These are phyloP conservation scores for Dryadomyces sulphureus DNA, from an alignment of 2,329 filamentous ascomycete genomes.

Conservation along the genomic window DNA sequence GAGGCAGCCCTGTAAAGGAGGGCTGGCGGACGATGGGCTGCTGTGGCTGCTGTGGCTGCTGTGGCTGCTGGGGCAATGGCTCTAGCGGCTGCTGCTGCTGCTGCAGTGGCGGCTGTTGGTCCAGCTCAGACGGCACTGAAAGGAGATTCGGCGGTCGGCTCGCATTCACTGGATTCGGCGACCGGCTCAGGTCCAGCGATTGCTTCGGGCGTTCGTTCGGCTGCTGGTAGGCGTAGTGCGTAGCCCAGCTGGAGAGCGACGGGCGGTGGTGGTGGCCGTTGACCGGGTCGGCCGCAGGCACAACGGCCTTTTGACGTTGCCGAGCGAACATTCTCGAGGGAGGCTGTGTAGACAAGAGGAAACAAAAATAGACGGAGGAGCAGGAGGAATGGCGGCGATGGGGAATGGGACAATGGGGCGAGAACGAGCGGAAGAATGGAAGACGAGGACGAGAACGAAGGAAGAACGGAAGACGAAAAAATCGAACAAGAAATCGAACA, in stretches of 20 bases:
- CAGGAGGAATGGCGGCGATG: too few species aligned
- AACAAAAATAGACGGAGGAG: neutral
- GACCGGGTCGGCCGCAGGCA: neutral
- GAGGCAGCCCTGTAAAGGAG: constrained; percentile 43
- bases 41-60: neutral
- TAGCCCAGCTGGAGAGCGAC: neutral
- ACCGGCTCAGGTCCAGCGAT: neutral
- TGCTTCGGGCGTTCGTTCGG: neutral
- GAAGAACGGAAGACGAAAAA: too few species aligned
- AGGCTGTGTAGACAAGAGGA: neutral
- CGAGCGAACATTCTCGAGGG: neutral
- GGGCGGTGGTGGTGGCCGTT: neutral
- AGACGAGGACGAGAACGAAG: too few species aligned
- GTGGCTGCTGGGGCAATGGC: neutral
- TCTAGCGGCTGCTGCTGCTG: neutral
- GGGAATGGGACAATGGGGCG: too few species aligned
- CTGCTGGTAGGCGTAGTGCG: neutral
- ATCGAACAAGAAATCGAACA: too few species aligned
- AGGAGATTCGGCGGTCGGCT: too few species aligned
- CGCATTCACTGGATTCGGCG: too few species aligned
- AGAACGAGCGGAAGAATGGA: too few species aligned
- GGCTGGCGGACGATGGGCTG: constrained; percentile 12
- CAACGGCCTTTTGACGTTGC: neutral
- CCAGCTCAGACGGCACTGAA: neutral
- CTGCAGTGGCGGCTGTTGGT: neutral